Base-by-base conservation (phyloP, 495 filamentous ascomycete genomes). In the Xanthoparmelia taractica region DNA sequence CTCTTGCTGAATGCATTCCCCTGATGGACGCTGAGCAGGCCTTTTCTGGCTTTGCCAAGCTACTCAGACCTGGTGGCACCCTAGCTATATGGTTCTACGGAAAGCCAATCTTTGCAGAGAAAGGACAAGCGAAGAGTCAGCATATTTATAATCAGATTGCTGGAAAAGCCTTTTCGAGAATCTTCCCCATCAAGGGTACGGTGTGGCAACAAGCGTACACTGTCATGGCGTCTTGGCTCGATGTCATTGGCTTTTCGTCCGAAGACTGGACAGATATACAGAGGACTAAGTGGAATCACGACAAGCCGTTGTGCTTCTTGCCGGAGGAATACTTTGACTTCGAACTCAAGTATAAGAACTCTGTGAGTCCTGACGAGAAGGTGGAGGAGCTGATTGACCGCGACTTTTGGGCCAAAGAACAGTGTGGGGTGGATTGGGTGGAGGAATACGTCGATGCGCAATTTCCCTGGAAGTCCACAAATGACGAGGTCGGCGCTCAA, bases 11-110 rank as follows among this genome's bases (percentile, higher is more conserved):
- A 50, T 61, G 65, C 4, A 70, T 72, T 31, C 57, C 60, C 8
- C 40, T 74, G 8, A 72, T 74, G 68, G 69, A 74, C 23, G 60
- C 63, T 20, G 57, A 58, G 8, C 54, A 43, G 23, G 70, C 68
- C 1, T 59, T 74, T 1, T 31, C 64, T 2, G 64, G 58, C 29
- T 70, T 72, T 57, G 59, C 59, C 0, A 54, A 48, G 13, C 20
- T 73, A 15, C 66, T 74, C 23, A 57, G 64, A 11, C 67, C 70
- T 10, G 66, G 65, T 29, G 73, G 71, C 1, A 73, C 70, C 8
- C 36, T 74, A 12, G 73, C 73, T 1, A 60, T 72, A 29, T 72
- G 71, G 72, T 72, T 73, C 45, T 73, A 73, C 45, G 73, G 73
- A 0, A 69, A 64, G 0, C 68, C 73, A 11, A 64, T 65, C 27